Evolutionary conservation across 2,329 filamentous ascomycete species (phyloP), one percentile per base, ranked within the genome.

Genomic region (Colletotrichum graminicola): DNA sequence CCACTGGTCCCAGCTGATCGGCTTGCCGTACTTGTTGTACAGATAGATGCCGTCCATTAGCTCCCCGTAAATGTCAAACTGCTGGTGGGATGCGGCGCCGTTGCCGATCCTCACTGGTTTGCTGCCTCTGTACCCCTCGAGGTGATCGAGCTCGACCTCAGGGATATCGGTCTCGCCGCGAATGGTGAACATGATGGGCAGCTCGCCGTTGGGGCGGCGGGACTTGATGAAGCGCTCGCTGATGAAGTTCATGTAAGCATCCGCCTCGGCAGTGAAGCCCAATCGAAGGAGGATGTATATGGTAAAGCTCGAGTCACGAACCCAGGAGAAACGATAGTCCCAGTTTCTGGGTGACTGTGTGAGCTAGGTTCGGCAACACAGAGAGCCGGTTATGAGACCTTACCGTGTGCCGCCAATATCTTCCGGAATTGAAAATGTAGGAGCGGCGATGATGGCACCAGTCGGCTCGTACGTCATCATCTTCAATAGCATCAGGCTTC

Each of bases 101-200:
- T 95, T 95, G 14, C 93, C 92, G 62, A 94, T 92, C 2, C 93
- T 88, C 29, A 95, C 92, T 0, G 93, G 93, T 59, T 82, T 86
- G 78, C 92, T 94, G 34, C 88, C 87, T 63, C 89, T 85, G 78
- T 94, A 94, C 2, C 93, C 93, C 55, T 93, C 90, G 2, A 95
- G 85, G 75, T 95, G 92, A 67, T 84, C 79, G 7, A 94, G 85
- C 73, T 92, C 91, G 45, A 85, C 76, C 80, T 94, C 92, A 0
- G 92, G 91, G 47, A 94, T 92, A 49, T 94, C 90, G 1, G 91
- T 94, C 55, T 90, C 90, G 57, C 93, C 93, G 32, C 89, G 86
- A 74, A 95, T 94, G 51, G 91, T 93, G 77, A 94, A 94, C 92
- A 95, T 94, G 77, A 95, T 93, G 16, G 93, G 93, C 45, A 95